Conservation (phyloP, 306 rosid species). For the Prunus padus region DNA sequence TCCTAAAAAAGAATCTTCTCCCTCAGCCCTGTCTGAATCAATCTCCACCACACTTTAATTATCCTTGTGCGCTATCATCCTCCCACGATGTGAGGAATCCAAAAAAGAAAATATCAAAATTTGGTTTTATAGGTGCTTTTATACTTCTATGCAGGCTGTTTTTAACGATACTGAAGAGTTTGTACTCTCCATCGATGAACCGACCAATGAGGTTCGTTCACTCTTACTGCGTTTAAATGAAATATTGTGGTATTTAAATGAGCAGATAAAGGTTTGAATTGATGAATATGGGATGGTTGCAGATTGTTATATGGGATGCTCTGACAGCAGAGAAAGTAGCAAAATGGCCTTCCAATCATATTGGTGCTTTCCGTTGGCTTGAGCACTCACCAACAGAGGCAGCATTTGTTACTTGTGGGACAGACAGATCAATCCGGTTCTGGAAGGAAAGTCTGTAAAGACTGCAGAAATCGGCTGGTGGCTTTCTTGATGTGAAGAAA, state of each 20-base stretch:
- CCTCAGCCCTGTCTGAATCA: background rate
- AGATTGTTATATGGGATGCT: constrained; percentile 88
- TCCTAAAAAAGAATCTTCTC: background rate
- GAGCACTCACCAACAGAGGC: constrained; percentile 78
- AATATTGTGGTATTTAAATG: background rate
- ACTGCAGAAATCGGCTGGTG: background rate
- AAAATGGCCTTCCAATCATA: constrained; percentile 84
- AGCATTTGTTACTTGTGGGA: constrained; percentile 79
- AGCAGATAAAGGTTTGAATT: constrained; percentile 6
- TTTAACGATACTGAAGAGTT: constrained; percentile 83
- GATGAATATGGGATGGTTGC: constrained; percentile 35
- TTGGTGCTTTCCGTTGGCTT: constrained; percentile 89
- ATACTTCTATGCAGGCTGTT: constrained; percentile 56
- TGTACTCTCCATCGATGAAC: constrained; percentile 76
- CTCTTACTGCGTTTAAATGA: constrained; percentile 15
- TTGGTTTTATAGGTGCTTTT: constrained; percentile 10
- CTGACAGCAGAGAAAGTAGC: constrained; percentile 77
- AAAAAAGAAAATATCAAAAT: background rate
- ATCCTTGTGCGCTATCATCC: background rate
- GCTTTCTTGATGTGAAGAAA: background rate
- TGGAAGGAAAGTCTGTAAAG: constrained; percentile 66
- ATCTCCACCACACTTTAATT: background rate
- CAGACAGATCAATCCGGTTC: constrained; percentile 76
- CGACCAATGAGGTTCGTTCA: constrained; percentile 77
- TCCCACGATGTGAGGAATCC: background rate